phyloP scores from a whole-genome alignment of 1,284 basidiomycete species.

The Puccinia novopanici region DNA sequence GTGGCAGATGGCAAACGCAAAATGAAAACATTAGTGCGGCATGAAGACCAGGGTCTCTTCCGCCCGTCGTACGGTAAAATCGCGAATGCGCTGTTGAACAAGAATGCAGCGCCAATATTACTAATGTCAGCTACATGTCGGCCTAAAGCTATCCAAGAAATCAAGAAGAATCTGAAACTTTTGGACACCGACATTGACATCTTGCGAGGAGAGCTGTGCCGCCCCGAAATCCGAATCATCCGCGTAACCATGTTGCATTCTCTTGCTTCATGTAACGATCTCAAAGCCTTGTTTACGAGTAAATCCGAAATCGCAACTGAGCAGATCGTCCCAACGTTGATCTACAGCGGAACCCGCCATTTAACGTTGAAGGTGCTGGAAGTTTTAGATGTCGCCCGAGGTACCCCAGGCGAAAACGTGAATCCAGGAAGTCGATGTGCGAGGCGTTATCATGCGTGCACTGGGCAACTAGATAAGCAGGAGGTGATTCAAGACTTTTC shows the following conservation, averaged over 20 bases:
- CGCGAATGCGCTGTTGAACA: no score
- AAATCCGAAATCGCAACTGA: not conserved
- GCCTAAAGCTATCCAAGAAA: not conserved
- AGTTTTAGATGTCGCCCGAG: not conserved
- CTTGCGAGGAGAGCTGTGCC: not conserved
- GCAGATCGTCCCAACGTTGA: not conserved
- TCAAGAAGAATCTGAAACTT: not conserved
- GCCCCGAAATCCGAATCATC: not conserved
- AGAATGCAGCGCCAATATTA: no score
- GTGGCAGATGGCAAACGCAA: no score
- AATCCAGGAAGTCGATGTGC: not conserved
- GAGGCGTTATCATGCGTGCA: not conserved
- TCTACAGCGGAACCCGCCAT: not conserved
- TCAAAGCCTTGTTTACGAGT: not conserved
- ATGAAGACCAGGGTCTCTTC: no score
- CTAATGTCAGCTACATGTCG: no score
- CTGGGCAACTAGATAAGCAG: not conserved
- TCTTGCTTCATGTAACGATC: not conserved
- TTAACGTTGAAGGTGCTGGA: not conserved
- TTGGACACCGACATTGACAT: not conserved
- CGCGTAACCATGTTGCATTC: not conserved
- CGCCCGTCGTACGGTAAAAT: no score
- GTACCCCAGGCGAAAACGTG: not conserved
- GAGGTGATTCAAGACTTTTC: not conserved
- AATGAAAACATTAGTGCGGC: no score